Conservation (phyloP, 1,284 basidiomycete genomes). For the Heliocybe sulcata region DNA sequence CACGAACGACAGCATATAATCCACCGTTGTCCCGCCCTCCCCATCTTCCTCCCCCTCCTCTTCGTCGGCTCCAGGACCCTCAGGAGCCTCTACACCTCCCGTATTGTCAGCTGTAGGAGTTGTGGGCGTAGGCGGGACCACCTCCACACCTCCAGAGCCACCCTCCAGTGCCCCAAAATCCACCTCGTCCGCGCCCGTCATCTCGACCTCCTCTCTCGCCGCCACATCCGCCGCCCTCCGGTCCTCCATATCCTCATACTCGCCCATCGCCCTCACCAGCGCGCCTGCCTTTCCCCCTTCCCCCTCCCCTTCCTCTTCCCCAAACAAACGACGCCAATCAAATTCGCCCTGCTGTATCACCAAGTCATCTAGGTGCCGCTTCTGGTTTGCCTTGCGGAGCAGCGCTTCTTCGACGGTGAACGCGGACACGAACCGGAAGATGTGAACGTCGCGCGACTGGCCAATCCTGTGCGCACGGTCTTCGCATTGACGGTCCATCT, state of each 20-base stretch:
- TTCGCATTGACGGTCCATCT: constrained; percentile 97
- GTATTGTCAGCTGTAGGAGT: constrained; percentile 10
- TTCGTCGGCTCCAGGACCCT: constrained; percentile 22
- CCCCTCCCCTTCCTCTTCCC: constrained; percentile 43
- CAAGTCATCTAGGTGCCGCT: constrained; percentile 84
- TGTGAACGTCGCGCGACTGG: constrained; percentile 95
- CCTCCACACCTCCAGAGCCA: constrained; percentile 16
- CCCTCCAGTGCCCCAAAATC: constrained; percentile 56
- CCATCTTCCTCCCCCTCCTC: constrained; percentile 40
- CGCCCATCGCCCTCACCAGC: constrained; percentile 65
- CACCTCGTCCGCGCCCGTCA: constrained; percentile 71
- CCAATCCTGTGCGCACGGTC: constrained; percentile 95
- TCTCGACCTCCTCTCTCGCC: constrained; percentile 59
- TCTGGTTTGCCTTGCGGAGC: constrained; percentile 94
- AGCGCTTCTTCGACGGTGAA: constrained; percentile 97
- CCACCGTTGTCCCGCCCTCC: constrained; percentile 66
- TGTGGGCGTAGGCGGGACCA: constrained; percentile 16
- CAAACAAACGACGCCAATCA: constrained; percentile 87
- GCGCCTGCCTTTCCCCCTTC: constrained; percentile 29
- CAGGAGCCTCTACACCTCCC: constrained; percentile 14
- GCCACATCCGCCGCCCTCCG: constrained; percentile 77
- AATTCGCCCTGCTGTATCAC: constrained; percentile 95
- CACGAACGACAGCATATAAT: constrained; percentile 84
- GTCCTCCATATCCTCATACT: constrained; percentile 88
- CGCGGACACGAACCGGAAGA: constrained; percentile 91